Evolutionary conservation across 1,284 basidiomycete species (phyloP), one percentile per base, ranked within the genome.

Genomic region (Neolentinus lepideus): DNA sequence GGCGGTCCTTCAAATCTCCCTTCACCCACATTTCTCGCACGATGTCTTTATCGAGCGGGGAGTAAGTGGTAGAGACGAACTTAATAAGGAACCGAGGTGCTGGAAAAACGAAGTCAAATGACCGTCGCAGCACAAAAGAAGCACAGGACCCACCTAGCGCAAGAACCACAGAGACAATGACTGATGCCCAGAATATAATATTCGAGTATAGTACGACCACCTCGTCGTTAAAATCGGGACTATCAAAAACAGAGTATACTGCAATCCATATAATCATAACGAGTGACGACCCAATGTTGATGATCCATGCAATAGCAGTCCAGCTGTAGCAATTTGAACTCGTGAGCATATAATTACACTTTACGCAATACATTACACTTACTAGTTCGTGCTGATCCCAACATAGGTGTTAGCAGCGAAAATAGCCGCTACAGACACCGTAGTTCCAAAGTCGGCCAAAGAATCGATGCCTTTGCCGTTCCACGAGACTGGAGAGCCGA

Each of bases 371-470:
- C 14, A 43, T 16, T 12, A 50, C 9, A 81, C 89, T 70, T 59
- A 92, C 89, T 96, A 96, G 58, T 87, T 76, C 21, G 86, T 94
- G 69, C 92, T 94, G 62, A 96, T 71, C 16, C 92, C 93, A 58
- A 97, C 91, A 65, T 88, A 95, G 46, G 82, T 75, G 67, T 98
- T 98, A 3, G 94, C 94, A 1, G 89, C 75, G 54, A 94, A 81
- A 58, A 98, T 94, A 3, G 92, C 92, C 12, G 90, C 81, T 22
- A 92, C 88, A 2, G 90, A 88, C 6, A 94, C 85, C 0, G 94
- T 94, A 1, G 94, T 95, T n/a, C 95, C 95, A 61, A 97, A 89
- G 67, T 98, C 93, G 47, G 88, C 79, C 19, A 97, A 72, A 19
- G 85, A 86, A 56, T 92, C 85, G 31, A 93, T 86, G 24, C 81